Evolutionary conservation across 2,329 filamentous ascomycete genomes (phyloP).

Genomic region (Tothia fuscella): DNA sequence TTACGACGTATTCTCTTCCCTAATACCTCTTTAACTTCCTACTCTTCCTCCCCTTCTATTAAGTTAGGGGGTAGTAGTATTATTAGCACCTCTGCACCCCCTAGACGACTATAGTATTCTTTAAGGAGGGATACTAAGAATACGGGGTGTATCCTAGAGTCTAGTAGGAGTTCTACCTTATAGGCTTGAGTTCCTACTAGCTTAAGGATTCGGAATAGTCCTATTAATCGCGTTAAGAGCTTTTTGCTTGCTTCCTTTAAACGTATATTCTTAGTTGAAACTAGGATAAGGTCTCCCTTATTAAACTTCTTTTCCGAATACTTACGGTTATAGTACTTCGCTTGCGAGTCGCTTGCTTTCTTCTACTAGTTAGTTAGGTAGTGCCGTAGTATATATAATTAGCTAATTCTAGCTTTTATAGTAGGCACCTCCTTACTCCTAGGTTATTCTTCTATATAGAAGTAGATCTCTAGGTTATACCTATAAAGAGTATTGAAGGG

Average conservation of each 20-base stretch:
- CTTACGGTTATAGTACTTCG: background rate
- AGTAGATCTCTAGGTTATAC: too few relatives aligned
- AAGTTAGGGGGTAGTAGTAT: conserved; percentile 1
- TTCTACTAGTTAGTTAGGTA: background rate
- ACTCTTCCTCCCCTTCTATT: conserved; percentile 1
- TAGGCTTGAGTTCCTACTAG: background rate
- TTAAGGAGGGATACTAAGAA: background rate
- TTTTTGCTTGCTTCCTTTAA: background rate
- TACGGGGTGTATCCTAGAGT: background rate
- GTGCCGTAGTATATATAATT: background rate
- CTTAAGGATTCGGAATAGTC: background rate
- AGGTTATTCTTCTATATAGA: too few relatives aligned
- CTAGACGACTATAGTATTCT: background rate
- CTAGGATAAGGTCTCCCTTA: background rate
- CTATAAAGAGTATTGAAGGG: background rate
- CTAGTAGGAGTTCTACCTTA: background rate
- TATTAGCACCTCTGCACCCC: background rate
- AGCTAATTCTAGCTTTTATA: background rate
- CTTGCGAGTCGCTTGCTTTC: background rate
- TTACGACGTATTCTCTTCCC: background rate
- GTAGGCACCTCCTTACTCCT: background rate
- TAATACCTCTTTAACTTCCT: background rate
- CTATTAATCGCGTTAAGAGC: background rate
- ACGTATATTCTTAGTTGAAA: background rate
- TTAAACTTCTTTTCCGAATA: background rate